Conservation (phyloP, 148 eudicot genomes). For the Drosera capensis region DNA sequence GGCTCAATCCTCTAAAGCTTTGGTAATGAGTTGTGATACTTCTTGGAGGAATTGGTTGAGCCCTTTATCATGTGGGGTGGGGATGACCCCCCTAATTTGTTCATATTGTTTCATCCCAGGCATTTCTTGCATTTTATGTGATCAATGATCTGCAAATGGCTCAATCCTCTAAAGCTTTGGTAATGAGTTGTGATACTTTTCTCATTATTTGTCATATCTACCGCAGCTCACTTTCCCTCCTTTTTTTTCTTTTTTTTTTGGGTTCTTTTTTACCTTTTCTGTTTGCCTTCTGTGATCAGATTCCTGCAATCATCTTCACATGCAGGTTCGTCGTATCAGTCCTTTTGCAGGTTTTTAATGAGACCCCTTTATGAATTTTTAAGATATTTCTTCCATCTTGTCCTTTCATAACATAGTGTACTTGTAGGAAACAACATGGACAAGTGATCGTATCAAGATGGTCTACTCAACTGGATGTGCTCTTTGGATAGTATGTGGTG, state of each 20-base stretch:
- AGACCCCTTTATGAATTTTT: not conserved
- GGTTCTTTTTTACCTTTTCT: not conserved
- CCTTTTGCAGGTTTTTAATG: slow-evolving; percentile 54
- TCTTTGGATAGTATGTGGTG: slow-evolving; percentile 83
- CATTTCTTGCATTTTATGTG: slow-evolving; percentile 91
- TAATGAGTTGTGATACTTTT: slow-evolving; percentile 12
- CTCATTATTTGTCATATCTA: too few relatives aligned
- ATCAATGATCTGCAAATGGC: slow-evolving; percentile 84
- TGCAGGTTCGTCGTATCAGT: slow-evolving; percentile 79
- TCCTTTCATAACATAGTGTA: not conserved
- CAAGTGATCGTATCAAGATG: slow-evolving; percentile 45
- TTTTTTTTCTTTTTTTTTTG: not conserved
- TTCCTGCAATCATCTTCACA: slow-evolving; percentile 84
- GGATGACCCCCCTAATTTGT: too few relatives aligned
- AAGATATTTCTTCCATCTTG: not conserved
- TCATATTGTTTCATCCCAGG: slow-evolving; percentile 23
- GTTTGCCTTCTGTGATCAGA: slow-evolving; percentile 21
- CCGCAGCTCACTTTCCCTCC: not conserved
- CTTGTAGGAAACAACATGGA: slow-evolving; percentile 70
- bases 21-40: slow-evolving; percentile 32
- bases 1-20: slow-evolving; percentile 82
- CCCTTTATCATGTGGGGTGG: too few relatives aligned
- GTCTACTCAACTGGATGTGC: slow-evolving; percentile 59
- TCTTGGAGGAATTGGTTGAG: too few relatives aligned
- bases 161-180: slow-evolving; percentile 89